Evolutionary conservation across 2,329 filamentous ascomycete species (phyloP).

Genomic region (Paecilomyces fulvus): DNA sequence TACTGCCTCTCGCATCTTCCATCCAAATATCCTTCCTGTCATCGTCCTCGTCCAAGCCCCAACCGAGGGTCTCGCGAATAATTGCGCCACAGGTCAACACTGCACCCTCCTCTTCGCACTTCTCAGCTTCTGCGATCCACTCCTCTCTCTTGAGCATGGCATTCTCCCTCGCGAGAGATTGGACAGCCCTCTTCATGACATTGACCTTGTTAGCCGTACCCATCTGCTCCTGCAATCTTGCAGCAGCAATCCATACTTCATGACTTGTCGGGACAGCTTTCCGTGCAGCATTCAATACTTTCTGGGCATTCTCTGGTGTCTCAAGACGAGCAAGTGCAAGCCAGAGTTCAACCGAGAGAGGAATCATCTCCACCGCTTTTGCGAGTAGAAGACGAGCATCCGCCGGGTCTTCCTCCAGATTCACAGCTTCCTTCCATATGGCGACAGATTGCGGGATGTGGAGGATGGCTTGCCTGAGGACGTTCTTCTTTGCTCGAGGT

Average conservation of each 20-base stretch:
- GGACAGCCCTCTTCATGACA: conserved; percentile 90
- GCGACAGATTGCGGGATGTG: conserved; percentile 90
- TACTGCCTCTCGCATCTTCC: conserved; percentile 79
- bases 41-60: conserved; percentile 89
- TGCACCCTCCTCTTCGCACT: conserved; percentile 86
- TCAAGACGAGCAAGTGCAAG: conserved; percentile 85
- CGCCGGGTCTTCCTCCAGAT: conserved; percentile 80
- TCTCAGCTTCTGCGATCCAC: conserved; percentile 92
- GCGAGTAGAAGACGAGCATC: conserved; percentile 84
- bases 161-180: conserved; percentile 78
- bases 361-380: conserved; percentile 92
- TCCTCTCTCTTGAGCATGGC: conserved; percentile 97
- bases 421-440: conserved; percentile 97
- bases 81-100: conserved; percentile 81
- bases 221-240: conserved; percentile 80
- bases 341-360: conserved; percentile 89
- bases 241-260: conserved; percentile 95
- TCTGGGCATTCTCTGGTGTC: conserved; percentile 82
- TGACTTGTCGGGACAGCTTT: conserved; percentile 88
- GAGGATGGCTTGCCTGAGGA: conserved; percentile 82
- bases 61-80: conserved; percentile 85
- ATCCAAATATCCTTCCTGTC: conserved; percentile 94
- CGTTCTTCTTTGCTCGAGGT: conserved; percentile 76
- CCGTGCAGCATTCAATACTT: conserved; percentile 88
- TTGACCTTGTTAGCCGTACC: conserved; percentile 73